A percentile compares a stretch with the other conserved stretches of the same genome.
These are phyloP conservation scores for Naegleria fowleri DNA, from an alignment of 208 protist species.

Conservation along the genomic window DNA sequence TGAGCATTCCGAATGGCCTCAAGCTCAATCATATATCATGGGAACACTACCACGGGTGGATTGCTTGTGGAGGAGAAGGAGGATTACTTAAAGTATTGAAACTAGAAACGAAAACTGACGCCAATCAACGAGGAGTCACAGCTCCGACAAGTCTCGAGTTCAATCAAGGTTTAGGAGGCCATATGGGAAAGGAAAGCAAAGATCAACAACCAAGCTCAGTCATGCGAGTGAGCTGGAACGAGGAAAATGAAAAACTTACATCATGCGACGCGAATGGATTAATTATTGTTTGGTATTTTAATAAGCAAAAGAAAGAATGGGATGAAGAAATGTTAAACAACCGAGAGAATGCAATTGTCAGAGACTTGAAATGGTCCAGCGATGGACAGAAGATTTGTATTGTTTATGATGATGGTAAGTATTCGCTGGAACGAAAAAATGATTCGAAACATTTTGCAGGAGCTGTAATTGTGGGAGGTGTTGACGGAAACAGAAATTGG, in stretches of 20 bases:
- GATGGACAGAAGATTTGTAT: slow-evolving; percentile 92
- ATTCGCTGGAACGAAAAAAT: neutral
- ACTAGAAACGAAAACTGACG: slow-evolving; percentile 59
- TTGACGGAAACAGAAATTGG: slow-evolving; percentile 90
- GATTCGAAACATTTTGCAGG: slow-evolving; percentile 35
- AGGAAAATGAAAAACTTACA: slow-evolving; percentile 88
- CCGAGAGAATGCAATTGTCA: slow-evolving; percentile 81
- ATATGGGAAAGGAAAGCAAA: slow-evolving; percentile 59
- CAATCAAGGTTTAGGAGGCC: slow-evolving; percentile 90
- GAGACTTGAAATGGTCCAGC: slow-evolving; percentile 81
- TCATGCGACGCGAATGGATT: slow-evolving; percentile 80
- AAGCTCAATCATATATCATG: slow-evolving; percentile 74
- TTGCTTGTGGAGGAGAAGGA: slow-evolving; percentile 86
- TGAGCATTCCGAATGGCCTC: slow-evolving; percentile 86
- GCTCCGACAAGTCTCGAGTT: slow-evolving; percentile 75
- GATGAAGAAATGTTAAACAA: slow-evolving; percentile 98
- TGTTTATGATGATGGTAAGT: slow-evolving; percentile 83
- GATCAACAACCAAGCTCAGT: slow-evolving; percentile 23
- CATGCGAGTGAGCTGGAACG: slow-evolving; percentile 83
- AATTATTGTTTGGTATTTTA: slow-evolving; percentile 92
- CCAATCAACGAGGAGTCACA: neutral
- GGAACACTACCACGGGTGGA: slow-evolving; percentile 90
- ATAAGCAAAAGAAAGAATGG: slow-evolving; percentile 84
- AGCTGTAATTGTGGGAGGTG: slow-evolving; percentile 88
- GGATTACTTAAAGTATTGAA: slow-evolving; percentile 91